phyloP scores from a whole-genome alignment of 345 rosid genomes.

The Lumnitzera racemosa region DNA sequence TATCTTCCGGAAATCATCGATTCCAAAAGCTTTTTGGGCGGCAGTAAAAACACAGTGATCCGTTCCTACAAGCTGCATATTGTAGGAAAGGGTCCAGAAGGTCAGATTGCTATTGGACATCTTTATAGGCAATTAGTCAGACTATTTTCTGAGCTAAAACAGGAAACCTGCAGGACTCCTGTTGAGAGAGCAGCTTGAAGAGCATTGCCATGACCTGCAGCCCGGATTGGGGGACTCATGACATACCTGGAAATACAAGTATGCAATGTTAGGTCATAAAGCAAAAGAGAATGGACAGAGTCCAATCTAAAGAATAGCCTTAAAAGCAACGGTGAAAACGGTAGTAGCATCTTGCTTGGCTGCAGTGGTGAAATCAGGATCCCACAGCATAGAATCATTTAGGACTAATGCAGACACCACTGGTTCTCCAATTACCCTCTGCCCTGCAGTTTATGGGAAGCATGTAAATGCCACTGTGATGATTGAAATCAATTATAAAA shows the following conservation, averaged over 20 bases:
- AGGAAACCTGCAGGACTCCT: constrained; percentile 81
- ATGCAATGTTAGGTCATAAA: not conserved
- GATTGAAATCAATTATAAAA: too few species aligned
- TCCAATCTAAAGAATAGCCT: too few species aligned
- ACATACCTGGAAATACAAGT: constrained; percentile 58
- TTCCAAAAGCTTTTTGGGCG: constrained; percentile 72
- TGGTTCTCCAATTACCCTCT: constrained; percentile 90
- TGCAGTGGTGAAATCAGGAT: constrained; percentile 75
- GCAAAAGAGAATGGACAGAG: too few species aligned
- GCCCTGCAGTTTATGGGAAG: constrained; percentile 53
- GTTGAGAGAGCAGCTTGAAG: constrained; percentile 87
- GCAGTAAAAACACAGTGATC: constrained; percentile 90
- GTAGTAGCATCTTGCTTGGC: constrained; percentile 46
- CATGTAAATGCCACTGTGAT: too few species aligned
- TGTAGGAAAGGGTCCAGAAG: not conserved
- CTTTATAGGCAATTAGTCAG: too few species aligned
- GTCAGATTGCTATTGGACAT: not conserved
- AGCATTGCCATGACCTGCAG: constrained; percentile 80
- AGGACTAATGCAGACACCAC: constrained; percentile 89
- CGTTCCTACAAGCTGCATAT: constrained; percentile 89
- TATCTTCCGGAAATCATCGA: constrained; percentile 86
- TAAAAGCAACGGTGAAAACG: not conserved
- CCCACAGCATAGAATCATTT: constrained; percentile 86
- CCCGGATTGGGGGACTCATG: constrained; percentile 96
- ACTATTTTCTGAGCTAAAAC: constrained; percentile 5